phyloP scores from a whole-genome alignment of 768 basidiomycete genomes.

The Neoboletus subvelutipes region DNA sequence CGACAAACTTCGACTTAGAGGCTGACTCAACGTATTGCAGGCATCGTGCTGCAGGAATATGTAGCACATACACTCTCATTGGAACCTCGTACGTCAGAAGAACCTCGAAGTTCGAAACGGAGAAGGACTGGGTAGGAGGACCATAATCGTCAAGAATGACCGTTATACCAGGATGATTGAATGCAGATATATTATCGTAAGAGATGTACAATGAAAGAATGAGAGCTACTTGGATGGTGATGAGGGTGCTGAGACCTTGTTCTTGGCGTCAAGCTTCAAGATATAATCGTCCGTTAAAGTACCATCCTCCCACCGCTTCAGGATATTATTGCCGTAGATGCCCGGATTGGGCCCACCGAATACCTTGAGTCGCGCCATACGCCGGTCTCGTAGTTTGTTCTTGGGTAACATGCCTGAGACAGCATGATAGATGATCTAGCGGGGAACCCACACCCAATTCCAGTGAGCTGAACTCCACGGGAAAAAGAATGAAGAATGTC shows the following conservation, averaged over 20 bases:
- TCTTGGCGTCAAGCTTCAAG: conserved; percentile 25
- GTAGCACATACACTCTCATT: conserved; percentile 38
- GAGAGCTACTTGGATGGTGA: conserved; percentile 13
- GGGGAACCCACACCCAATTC: background rate
- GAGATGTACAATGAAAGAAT: background rate
- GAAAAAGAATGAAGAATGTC: conserved; percentile 29
- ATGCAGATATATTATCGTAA: conserved; percentile 7
- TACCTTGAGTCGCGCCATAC: conserved; percentile 85
- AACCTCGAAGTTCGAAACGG: conserved; percentile 7
- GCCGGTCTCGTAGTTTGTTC: conserved; percentile 89
- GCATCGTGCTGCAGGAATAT: conserved; percentile 69
- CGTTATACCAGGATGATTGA: background rate
- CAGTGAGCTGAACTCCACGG: background rate
- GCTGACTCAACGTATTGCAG: conserved; percentile 33
- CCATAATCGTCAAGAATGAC: background rate
- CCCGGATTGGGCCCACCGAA: conserved; percentile 82
- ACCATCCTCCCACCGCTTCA: conserved; percentile 84
- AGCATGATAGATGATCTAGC: conserved; percentile 89
- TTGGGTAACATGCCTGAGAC: conserved; percentile 99
- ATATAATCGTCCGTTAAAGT: conserved; percentile 49
- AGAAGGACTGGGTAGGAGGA: conserved; percentile 2
- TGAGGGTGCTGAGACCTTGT: conserved; percentile 8
- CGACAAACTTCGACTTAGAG: background rate
- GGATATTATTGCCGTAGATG: conserved; percentile 69
- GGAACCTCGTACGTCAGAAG: background rate